Percentiles rank a stretch among this genome's conserved stretches.
phyloP scores from a whole-genome alignment of 305 asterid species.

The Andrographis paniculata region DNA sequence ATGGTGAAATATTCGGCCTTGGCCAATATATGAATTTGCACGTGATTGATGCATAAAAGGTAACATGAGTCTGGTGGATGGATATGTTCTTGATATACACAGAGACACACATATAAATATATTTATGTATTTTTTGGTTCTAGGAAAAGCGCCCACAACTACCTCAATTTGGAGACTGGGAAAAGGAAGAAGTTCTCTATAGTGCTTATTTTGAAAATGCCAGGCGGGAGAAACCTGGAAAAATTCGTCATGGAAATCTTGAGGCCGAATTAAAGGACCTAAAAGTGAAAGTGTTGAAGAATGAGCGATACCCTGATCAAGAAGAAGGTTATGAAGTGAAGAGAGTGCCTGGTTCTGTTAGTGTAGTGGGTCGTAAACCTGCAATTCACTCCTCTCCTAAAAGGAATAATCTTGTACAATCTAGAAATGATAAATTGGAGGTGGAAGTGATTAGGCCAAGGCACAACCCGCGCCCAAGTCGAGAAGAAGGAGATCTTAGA shows the following conservation, averaged over 20 bases:
- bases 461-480: constrained; percentile 37
- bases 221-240: constrained; percentile 34
- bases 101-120: too few relatives aligned
- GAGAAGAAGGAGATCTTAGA: constrained; percentile 53
- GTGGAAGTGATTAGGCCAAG: constrained; percentile 29
- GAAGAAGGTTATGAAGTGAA: constrained; percentile 37
- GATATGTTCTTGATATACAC: constrained; percentile 5
- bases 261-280: constrained; percentile 24
- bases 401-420: constrained; percentile 19
- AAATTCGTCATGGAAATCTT: constrained; percentile 29
- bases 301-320: constrained; percentile 16
- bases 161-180: constrained; percentile 71
- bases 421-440: constrained; percentile 26
- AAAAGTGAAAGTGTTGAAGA: constrained; percentile 29
- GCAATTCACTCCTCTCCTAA: constrained; percentile 22
- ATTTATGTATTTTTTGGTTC: constrained; percentile 8
- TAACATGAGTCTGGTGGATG: neutral
- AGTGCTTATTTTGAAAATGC: constrained; percentile 53
- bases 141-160: constrained; percentile 35
- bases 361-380: constrained; percentile 21
- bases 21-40: too few relatives aligned
- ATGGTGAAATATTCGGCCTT: too few relatives aligned
- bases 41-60: too few relatives aligned
- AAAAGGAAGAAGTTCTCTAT: constrained; percentile 51
- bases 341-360: constrained; percentile 31